Evolutionary conservation across 2,329 filamentous ascomycete species (phyloP).

Genomic region (Trichoderma brevicompactum): DNA sequence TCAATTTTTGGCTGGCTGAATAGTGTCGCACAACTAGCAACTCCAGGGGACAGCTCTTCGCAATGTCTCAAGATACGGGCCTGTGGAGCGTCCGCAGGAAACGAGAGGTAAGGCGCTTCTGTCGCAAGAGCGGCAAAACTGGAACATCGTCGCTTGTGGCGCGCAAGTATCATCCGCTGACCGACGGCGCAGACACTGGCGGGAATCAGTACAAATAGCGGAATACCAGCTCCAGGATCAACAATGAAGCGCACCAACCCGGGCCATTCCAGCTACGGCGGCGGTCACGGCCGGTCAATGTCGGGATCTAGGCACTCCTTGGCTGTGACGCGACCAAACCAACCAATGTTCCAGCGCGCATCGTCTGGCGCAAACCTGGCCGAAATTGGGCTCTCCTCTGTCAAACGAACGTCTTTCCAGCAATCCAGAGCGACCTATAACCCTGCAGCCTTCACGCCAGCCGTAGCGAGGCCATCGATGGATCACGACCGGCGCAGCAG

Average conservation of each 20-base stretch:
- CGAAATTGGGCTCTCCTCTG: constrained; percentile 80
- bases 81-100: constrained; percentile 91
- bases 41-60: neutral
- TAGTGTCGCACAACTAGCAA: neutral
- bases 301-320: constrained; percentile 86
- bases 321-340: constrained; percentile 78
- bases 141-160: constrained; percentile 31
- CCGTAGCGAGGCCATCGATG: constrained; percentile 52
- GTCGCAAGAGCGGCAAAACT: constrained; percentile 5
- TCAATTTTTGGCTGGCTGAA: neutral
- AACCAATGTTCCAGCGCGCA: constrained; percentile 83
- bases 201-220: constrained; percentile 78
- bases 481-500: constrained; percentile 75
- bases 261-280: constrained; percentile 67
- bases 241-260: constrained; percentile 93
- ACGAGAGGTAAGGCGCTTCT: constrained; percentile 72
- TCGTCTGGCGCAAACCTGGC: constrained; percentile 82
- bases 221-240: constrained; percentile 87
- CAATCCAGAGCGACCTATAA: constrained; percentile 68
- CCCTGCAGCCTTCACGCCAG: constrained; percentile 64
- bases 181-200: constrained; percentile 73
- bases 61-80: constrained; percentile 85
- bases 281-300: constrained; percentile 76
- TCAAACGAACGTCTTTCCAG: constrained; percentile 80
- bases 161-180: constrained; percentile 31